phyloP scores from a whole-genome alignment of 495 filamentous ascomycete genomes.

The Neurospora sp. region DNA sequence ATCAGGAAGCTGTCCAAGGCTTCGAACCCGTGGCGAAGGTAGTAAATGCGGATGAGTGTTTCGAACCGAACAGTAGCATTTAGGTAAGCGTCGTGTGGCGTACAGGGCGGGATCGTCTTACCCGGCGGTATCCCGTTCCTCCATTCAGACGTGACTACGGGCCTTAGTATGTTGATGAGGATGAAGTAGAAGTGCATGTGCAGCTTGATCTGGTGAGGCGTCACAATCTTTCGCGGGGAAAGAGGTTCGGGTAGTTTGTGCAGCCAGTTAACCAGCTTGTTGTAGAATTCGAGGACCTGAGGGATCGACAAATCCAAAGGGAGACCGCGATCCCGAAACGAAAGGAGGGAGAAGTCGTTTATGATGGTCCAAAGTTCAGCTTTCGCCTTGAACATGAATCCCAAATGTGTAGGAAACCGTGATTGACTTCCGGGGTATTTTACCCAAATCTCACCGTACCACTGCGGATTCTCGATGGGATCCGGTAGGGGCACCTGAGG shows the following conservation, averaged over 20 bases:
- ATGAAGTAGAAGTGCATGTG: conserved; percentile 21
- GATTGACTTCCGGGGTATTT: conserved; percentile 21
- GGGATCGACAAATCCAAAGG: conserved; percentile 5
- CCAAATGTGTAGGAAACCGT: conserved; percentile 16
- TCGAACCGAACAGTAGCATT: conserved; percentile 22
- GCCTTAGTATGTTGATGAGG: conserved; percentile 15
- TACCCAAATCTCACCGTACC: conserved; percentile 31
- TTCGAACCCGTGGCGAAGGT: conserved; percentile 32
- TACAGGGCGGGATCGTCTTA: neutral
- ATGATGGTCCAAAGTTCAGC: conserved; percentile 25
- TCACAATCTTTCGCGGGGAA: conserved; percentile 21
- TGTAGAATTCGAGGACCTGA: conserved; percentile 21
- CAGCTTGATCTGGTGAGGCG: conserved; percentile 29
- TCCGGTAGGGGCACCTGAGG: conserved; percentile 22
- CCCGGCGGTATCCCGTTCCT: neutral
- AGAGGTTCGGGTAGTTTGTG: conserved; percentile 23
- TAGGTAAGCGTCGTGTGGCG: conserved; percentile 10
- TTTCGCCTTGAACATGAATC: conserved; percentile 20
- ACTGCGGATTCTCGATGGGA: conserved; percentile 17
- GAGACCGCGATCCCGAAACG: conserved; percentile 7
- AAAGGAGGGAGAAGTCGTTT: conserved; percentile 15
- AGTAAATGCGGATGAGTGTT: conserved; percentile 29
- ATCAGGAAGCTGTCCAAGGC: conserved; percentile 22
- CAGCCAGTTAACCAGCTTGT: conserved; percentile 16
- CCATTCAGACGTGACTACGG: conserved; percentile 11